Base-by-base conservation (phyloP, 345 rosid genomes). In the Odontarrhena argentea region DNA sequence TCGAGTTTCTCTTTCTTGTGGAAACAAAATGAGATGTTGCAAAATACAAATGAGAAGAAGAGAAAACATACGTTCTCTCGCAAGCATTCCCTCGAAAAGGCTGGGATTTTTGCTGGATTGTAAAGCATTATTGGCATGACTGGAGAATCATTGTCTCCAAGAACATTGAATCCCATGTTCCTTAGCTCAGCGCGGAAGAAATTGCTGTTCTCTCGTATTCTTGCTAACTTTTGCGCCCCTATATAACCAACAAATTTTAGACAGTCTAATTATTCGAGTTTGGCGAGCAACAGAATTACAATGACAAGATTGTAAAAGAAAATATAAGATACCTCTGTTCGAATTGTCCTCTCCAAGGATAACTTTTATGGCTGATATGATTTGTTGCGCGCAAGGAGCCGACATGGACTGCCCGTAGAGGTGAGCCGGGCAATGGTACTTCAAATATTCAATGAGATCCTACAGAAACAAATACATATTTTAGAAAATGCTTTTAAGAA, bases 81-180 rank as follows among this genome's bases (percentile, higher is more conserved):
- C 45, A 91, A 81, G 66, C 98, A 90, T 78, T 84, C 93, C 55
- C 99, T 81, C 36, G 99, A 94, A 82, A 94, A 94, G 38, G 99
- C 99, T 53, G 97, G 96, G 52, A 88, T 94, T 77, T 94, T 91
- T 11, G 95, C 96, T 14, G 99, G 97, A 77, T 94, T 87, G 79
- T 94, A 94, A 68, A 94, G 88, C 99, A 94, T 94, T 60, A 94
- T 91, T 9, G 99, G 96, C 97, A 94, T 91, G 30, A 94, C 82
- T 11, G 99, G 97, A 35, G 99, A 94, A 78, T 94, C 99, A 40
- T 84, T 82, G 74, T 94, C 99, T 66, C 99, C 99, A 60, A 94
- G 85, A 75, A 91, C 99, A 71, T 94, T 96, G 60, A 94, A 91
- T 3, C 99, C 99, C 99, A 87, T 86, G 61, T 91, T 91, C 72